Evolutionary conservation across 2,329 filamentous ascomycete species (phyloP), one percentile per base, ranked within the genome.

Genomic region (Talaromyces islandicus): DNA sequence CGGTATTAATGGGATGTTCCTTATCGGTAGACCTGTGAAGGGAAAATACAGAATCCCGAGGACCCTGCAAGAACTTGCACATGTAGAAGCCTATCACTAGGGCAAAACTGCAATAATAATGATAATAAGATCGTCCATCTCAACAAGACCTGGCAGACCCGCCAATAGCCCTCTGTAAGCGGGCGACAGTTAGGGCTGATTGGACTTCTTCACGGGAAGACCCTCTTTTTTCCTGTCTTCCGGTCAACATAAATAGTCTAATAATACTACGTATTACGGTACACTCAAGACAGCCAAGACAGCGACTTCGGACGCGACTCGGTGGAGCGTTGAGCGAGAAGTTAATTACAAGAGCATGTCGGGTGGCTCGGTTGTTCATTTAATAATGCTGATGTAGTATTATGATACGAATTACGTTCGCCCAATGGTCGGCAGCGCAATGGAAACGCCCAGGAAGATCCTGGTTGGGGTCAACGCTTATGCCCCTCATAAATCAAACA

Each of bases 401-500:
- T n/a, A n/a, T n/a, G n/a, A n/a, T n/a, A n/a, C n/a, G n/a, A n/a
- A 17, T 29, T 14, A 27, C 21, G 48, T 14, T 11, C 6, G 48
- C 10, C 48, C 24, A 52, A 52, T 52, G 14, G 12, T 14, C 19
- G 27, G 12, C 48, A 25, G 12, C 24, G 48, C 48, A 29, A 52
- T 25, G 24, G 19, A n/a, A 25, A 25, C 27, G 48, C 27, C 19
- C 48, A 29, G 24, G 5, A 7, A 68, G 50, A 61, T 67, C n/a
- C 48, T 69, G 55, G 61, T 62, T 58, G 80, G 79, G 70, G 79
- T 69, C 73, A 74, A 68, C 70, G 77, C 66, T 70, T 76, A 70
- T 67, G 2, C 25, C 24, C 25, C 48, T 29, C 19, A 46, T 21
- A 7, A 17, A 6, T 6, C 25, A 6, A 46, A 46, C 1, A 11